Evolutionary conservation across 306 rosid genomes (phyloP), one percentile per base, ranked within the genome.

Genomic region (cucumber (Cucumis sativus)): DNA sequence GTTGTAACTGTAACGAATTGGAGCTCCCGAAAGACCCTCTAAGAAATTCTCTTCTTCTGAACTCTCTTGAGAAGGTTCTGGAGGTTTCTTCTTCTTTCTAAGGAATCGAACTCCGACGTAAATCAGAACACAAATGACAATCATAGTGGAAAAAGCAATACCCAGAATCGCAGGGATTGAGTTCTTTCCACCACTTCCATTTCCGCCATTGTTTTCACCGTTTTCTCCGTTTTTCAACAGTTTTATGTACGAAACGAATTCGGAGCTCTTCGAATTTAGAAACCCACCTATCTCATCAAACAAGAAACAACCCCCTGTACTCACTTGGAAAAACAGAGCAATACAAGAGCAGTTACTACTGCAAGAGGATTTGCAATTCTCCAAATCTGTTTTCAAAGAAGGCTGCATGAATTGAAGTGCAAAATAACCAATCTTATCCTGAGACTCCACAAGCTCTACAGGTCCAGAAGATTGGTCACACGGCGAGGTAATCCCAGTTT

Each of bases 11-110:
- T 79, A 95, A 60, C 99, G 97, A 49, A 90, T 76, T 1, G 97
- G 93, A 96, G 91, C 83, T 6, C 97, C 96, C 0, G 96, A 76
- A 25, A 95, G 82, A 74, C 78, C 88, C 85, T 87, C 97, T 78
- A 89, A 78, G 88, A 95, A 95, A 83, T 88, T 95, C 72, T 89
- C 97, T 87, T 95, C 98, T 61, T 92, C 98, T 18, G 98, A 90
- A 59, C 70, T 75, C 59, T 84, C 91, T 20, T 57, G 80, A 35
- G 33, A 81, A 40, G 92, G 80, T 23, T 78, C 85, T 0, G 89
- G 87, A 74, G 76, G 10, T 16, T 62, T 82, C 62, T 75, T 84
- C 83, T 80, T 90, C 78, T 51, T 87, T 84, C 64, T 83, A 79
- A 81, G 25, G 87, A 17, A 88, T 41, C 89, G 80, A 63, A 85